phyloP scores from a whole-genome alignment of 2,329 filamentous ascomycete genomes.

The Neophaeococcomyces mojaviensis region DNA sequence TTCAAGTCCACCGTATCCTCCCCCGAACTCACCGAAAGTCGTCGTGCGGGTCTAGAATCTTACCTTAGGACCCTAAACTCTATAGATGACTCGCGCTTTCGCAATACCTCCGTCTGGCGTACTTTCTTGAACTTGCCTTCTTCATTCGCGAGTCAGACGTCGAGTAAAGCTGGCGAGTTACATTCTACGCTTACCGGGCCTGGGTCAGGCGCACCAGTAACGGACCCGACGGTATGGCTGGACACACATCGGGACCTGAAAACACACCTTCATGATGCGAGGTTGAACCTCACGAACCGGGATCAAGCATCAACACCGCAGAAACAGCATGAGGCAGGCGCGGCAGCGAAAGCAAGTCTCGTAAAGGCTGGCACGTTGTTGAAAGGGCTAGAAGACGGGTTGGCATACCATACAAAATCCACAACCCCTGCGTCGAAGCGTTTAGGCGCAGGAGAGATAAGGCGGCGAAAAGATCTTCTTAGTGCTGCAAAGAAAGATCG shows the following conservation, averaged over 20 bases:
- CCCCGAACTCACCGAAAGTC: conserved; percentile 49
- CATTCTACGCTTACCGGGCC: conserved; percentile 38
- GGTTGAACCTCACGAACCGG: conserved; percentile 50
- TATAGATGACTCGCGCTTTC: conserved; percentile 50
- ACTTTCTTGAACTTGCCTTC: conserved; percentile 51
- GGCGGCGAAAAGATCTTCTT: conserved; percentile 52
- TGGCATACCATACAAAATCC: conserved; percentile 35
- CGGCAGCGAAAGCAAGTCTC: conserved; percentile 53
- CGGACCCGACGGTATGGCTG: conserved; percentile 53
- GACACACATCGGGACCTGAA: conserved; percentile 56
- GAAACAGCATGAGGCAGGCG: conserved; percentile 55
- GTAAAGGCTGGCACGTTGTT: conserved; percentile 51
- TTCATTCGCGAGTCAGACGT: conserved; percentile 23
- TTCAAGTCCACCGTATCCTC: conserved; percentile 51
- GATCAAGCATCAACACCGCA: conserved; percentile 54
- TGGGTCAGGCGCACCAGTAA: conserved; percentile 31
- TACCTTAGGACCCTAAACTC: conserved; percentile 54
- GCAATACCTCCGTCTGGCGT: conserved; percentile 49
- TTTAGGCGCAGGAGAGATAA: conserved; percentile 55
- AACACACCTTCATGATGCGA: conserved; percentile 51
- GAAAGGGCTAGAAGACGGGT: conserved; percentile 48
- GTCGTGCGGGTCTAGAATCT: conserved; percentile 48
- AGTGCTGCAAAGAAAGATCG: conserved; percentile 52
- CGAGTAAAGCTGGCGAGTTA: conserved; percentile 31
- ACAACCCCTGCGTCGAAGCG: conserved; percentile 22